Evolutionary conservation across 2,329 filamentous ascomycete species (phyloP).

Genomic region (Hirsutella minnesotensis): DNA sequence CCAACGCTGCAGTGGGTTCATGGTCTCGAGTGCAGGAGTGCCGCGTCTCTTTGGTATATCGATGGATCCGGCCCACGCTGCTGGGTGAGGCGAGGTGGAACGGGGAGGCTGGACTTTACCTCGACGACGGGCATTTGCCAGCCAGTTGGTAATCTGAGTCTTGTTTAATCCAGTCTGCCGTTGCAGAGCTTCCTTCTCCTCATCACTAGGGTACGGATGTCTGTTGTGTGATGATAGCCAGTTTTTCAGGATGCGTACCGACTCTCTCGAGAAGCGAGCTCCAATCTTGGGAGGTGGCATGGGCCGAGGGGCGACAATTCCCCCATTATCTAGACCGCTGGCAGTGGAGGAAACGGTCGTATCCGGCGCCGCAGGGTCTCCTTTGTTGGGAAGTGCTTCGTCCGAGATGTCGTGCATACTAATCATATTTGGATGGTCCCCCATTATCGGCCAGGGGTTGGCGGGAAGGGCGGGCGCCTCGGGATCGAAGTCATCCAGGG

Average conservation of each 20-base stretch:
- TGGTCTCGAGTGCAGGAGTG: constrained; percentile 39
- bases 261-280: constrained; percentile 68
- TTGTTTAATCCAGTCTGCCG: constrained; percentile 69
- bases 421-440: not conserved
- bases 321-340: constrained; percentile 10
- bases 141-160: constrained; percentile 82
- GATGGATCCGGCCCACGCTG: constrained; percentile 49
- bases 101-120: constrained; percentile 63
- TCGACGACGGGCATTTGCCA: constrained; percentile 76
- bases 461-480: constrained; percentile 27
- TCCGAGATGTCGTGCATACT: constrained; percentile 12
- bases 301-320: constrained; percentile 12
- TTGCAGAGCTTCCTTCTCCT: constrained; percentile 73
- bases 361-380: not conserved
- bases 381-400: constrained; percentile 4
- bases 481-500: constrained; percentile 21
- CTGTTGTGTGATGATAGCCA: constrained; percentile 73
- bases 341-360: constrained; percentile 8
- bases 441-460: constrained; percentile 33
- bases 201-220: constrained; percentile 80
- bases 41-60: constrained; percentile 57
- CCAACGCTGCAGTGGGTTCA: constrained; percentile 49
- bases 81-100: constrained; percentile 57
- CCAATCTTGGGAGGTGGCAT: constrained; percentile 47
- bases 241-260: constrained; percentile 67